Conservation (phyloP, 768 basidiomycete species). For the Gymnopilus dilepis region DNA sequence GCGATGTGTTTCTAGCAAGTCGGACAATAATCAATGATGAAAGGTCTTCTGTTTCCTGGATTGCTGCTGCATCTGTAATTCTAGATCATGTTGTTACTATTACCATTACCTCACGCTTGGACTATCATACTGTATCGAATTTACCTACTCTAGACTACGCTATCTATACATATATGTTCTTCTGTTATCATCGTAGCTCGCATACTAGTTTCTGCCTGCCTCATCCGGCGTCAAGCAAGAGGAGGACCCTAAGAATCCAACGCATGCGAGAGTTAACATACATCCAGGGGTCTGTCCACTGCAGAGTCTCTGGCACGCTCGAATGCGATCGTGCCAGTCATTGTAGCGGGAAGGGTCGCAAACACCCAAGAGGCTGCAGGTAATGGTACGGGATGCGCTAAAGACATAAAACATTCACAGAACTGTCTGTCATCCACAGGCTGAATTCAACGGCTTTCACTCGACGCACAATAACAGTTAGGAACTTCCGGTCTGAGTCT, state of each 20-base stretch:
- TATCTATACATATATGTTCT: constrained; percentile 5
- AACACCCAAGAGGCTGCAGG: too few species aligned
- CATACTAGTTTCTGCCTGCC: neutral
- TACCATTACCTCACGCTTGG: constrained; percentile 9
- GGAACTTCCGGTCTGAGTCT: neutral
- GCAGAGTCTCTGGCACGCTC: too few species aligned
- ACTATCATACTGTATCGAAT: constrained; percentile 13
- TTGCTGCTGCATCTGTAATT: constrained; percentile 26
- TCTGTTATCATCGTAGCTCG: neutral
- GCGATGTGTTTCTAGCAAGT: constrained; percentile 51
- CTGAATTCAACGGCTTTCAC: too few species aligned
- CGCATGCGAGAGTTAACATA: too few species aligned
- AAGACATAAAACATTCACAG: neutral
- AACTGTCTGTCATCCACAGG: neutral
- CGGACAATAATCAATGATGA: constrained; percentile 25
- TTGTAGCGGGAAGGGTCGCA: too few species aligned
- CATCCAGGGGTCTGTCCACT: too few species aligned
- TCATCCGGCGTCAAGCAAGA: too few species aligned
- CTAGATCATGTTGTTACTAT: constrained; percentile 19
- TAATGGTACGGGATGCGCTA: too few species aligned
- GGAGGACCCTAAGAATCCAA: too few species aligned
- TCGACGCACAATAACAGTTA: neutral
- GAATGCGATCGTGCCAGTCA: too few species aligned
- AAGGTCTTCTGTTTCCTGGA: constrained; percentile 14
- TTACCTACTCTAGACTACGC: constrained; percentile 6